A percentile compares a stretch with the other conserved stretches of the same genome.
phyloP scores from a whole-genome alignment of 495 filamentous ascomycete genomes.

The Parathielavia hyrcaniae region DNA sequence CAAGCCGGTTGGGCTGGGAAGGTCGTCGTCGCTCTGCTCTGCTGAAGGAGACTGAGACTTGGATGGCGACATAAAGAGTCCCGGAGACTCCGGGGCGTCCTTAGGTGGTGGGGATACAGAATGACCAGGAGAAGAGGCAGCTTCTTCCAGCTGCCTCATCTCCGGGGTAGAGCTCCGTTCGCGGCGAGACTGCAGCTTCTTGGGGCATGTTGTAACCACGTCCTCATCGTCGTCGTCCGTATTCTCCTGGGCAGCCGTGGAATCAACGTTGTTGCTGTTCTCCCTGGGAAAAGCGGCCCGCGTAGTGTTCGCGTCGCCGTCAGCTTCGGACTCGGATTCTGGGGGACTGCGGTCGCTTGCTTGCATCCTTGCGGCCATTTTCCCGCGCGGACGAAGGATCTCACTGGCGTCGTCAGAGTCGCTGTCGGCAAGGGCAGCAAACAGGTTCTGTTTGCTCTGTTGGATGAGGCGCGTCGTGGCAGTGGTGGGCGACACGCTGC shows the following conservation, averaged over 20 bases:
- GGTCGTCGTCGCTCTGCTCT: conserved; percentile 41
- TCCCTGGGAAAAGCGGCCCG: conserved; percentile 15
- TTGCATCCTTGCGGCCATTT: conserved; percentile 65
- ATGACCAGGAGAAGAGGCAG: conserved; percentile 35
- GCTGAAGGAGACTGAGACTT: conserved; percentile 19
- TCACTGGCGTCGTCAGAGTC: conserved; percentile 33
- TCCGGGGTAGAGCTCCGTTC: conserved; percentile 36
- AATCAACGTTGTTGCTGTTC: conserved; percentile 19
- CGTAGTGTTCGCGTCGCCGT: conserved; percentile 8
- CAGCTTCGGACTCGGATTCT: conserved; percentile 17
- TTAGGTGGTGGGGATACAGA: conserved; percentile 33
- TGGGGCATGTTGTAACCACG: conserved; percentile 26
- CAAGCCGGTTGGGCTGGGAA: conserved; percentile 39
- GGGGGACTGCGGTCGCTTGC: conserved; percentile 22
- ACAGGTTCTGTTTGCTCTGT: conserved; percentile 1
- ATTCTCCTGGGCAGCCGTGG: conserved; percentile 9
- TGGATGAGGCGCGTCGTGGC: conserved; percentile 11
- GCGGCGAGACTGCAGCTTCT: conserved; percentile 32
- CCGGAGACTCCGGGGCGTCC: conserved; percentile 23
- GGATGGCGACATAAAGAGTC: conserved; percentile 41
- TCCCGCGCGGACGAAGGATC: conserved; percentile 58
- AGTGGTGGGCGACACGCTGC: conserved; percentile 20
- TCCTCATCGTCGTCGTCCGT: conserved; percentile 28
- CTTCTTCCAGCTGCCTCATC: conserved; percentile 10
- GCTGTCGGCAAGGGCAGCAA: conserved; percentile 10